A percentile compares a stretch with the other conserved stretches of the same genome.
Evolutionary conservation across 805 yeast species (phyloP).

Genomic region (Candida manassasensis): DNA sequence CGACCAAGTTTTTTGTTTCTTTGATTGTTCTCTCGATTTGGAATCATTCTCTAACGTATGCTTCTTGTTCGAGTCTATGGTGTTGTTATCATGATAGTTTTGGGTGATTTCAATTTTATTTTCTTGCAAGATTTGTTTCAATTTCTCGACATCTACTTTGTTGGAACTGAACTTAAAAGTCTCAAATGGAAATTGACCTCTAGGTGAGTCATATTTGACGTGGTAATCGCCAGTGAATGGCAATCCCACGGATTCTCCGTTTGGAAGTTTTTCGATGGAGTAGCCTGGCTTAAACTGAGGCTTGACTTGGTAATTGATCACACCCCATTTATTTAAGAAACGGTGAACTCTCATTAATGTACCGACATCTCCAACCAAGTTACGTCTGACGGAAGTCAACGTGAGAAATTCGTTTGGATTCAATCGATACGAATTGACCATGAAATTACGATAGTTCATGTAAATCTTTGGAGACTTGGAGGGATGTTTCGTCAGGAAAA

Average conservation of each 20-base stretch:
- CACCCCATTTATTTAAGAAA: constrained; percentile 87
- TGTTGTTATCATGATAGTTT: constrained; percentile 1
- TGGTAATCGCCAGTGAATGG: constrained; percentile 75
- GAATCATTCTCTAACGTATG: constrained; percentile 5
- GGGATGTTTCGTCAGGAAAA: constrained; percentile 66
- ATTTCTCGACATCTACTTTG: constrained; percentile 34
- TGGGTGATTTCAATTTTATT: constrained; percentile 8
- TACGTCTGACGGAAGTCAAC: constrained; percentile 86
- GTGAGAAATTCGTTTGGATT: constrained; percentile 89
- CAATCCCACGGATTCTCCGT: constrained; percentile 45
- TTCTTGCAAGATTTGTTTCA: constrained; percentile 23
- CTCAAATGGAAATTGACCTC: constrained; percentile 89
- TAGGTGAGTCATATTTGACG: constrained; percentile 79
- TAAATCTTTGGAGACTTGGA: constrained; percentile 81
- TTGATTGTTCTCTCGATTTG: constrained; percentile 1
- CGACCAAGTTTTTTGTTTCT: constrained; percentile 47
- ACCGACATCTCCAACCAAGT: constrained; percentile 87
- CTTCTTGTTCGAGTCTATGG: constrained; percentile 3
- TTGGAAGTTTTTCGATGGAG: constrained; percentile 46
- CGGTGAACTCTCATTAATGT: constrained; percentile 79
- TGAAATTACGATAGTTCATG: constrained; percentile 78
- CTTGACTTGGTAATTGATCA: constrained; percentile 87
- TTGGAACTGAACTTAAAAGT: constrained; percentile 66
- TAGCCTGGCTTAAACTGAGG: constrained; percentile 67
- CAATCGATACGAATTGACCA: constrained; percentile 81